Percentiles rank a stretch among this genome's conserved stretches.
Evolutionary conservation across 73 alveolate species (phyloP).

Genomic region (Blepharisma japonicum): DNA sequence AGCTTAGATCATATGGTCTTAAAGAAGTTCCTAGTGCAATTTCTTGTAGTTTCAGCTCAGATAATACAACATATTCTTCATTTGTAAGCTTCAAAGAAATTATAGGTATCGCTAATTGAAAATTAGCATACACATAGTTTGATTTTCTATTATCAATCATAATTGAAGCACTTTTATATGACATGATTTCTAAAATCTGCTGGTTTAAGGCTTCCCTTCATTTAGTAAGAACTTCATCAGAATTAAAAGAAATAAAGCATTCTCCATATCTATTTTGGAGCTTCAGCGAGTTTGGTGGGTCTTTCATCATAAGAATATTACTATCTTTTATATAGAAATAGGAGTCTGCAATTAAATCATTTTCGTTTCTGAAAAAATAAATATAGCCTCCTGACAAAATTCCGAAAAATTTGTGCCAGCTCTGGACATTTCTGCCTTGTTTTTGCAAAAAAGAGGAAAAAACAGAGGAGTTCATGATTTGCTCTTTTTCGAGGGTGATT

Average conservation of each 20-base stretch:
- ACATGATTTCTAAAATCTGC: neutral
- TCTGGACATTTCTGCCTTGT: neutral
- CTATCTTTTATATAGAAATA: conserved; percentile 19
- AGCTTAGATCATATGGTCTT: too few relatives aligned
- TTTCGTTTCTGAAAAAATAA: conserved; percentile 32
- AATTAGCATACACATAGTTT: neutral
- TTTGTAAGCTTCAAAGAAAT: neutral
- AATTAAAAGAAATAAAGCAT: neutral
- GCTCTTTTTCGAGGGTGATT: too few relatives aligned
- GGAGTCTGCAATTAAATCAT: conserved; percentile 17
- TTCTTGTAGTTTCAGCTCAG: too few relatives aligned
- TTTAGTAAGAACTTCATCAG: neutral
- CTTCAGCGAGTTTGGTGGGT: neutral
- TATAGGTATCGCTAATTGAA: neutral
- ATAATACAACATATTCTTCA: neutral
- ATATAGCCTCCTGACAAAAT: conserved; percentile 35
- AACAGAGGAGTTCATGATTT: too few relatives aligned
- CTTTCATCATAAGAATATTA: neutral
- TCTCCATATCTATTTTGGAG: conserved; percentile 22
- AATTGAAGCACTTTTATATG: neutral
- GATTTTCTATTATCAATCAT: neutral
- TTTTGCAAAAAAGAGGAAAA: neutral
- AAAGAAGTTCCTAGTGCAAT: too few relatives aligned
- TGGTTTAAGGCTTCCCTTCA: neutral
- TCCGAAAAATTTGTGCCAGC: conserved; percentile 32